These are phyloP conservation scores for Zalaria sp. DNA, from an alignment of 2,329 filamentous ascomycete species.

Conservation along the genomic window DNA sequence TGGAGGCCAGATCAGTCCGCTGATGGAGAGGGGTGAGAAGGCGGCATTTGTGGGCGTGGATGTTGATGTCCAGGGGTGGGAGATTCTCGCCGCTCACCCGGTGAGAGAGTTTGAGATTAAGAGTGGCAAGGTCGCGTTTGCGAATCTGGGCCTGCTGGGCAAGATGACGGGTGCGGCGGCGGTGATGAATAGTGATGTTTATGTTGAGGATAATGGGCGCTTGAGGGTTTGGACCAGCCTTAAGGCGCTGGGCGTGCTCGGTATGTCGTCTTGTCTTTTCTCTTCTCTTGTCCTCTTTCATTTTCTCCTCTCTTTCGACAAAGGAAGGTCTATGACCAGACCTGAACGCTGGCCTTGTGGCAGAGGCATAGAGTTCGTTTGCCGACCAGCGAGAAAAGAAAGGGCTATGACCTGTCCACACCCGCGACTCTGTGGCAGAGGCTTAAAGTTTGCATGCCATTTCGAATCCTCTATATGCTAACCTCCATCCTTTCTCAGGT, in stretches of 20 bases:
- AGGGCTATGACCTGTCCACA: no score
- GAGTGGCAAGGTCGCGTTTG: constrained; percentile 38
- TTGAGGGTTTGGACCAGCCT: constrained; percentile 53
- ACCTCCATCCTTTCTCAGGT: no score
- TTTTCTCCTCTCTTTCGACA: no score
- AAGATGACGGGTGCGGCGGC: constrained; percentile 88
- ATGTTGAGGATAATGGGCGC: constrained; percentile 43
- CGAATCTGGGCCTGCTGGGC: constrained; percentile 62
- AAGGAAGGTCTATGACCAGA: no score
- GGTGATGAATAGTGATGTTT: constrained; percentile 48
- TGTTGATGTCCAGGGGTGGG: constrained; percentile 55
- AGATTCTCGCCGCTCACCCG: constrained; percentile 66
- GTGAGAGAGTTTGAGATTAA: constrained; percentile 40
- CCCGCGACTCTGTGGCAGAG: no score
- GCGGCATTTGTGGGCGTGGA: constrained; percentile 45
- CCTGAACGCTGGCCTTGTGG: no score
- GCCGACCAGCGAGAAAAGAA: no score
- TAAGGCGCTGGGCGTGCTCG: constrained; percentile 66
- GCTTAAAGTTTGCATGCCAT: no score
- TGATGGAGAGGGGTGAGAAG: constrained; percentile 26
- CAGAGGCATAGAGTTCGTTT: no score
- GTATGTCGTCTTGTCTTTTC: constrained; percentile 30
- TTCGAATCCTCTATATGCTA: no score
- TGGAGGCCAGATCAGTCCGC: constrained; percentile 46
- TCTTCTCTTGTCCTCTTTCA: no score